Base-by-base conservation (phyloP, 495 filamentous ascomycete species). In the Acidiella bohemica region DNA sequence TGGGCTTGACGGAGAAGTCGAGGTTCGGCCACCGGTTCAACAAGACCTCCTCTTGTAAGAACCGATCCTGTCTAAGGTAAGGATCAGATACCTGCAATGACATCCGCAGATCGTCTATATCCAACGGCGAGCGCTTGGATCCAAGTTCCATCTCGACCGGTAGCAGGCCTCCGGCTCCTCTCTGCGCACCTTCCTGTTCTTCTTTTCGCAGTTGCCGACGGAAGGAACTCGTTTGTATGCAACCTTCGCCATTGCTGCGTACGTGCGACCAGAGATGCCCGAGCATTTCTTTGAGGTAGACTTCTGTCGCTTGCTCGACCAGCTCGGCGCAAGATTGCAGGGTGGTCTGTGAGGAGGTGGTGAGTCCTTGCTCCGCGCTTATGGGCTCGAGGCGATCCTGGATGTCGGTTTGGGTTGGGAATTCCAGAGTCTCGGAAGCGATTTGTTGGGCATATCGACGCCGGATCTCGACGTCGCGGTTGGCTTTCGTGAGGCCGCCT, bases 381-480 rank as follows among this genome's bases (percentile, higher is more conserved):
- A 95, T 90, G 7, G 90, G 87, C 13, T 84, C 67, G 81, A 96
- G 92, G 41, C 87, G 81, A 14, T 74, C 69, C 50, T 82, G 71
- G 47, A 97, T 83, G 20, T 76, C 78, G 36, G 75, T 70, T 8
- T 72, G 61, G 49, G 92, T 84, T 11, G 90, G 90, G 53, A 97
- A 95, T 61, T 96, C 90, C 42, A 83, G 81, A 0, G 86, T 87
- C 60, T 96, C 90, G 25, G 77, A 72, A 20, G 81, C 82, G 20
- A 97, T 68, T 10, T 88, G 80, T 51, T 86, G 81, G 27, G 79
- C 75, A 61, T 82, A 97, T 44, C 84, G 82, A 67, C 92, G 90
- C 42, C 85, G 75, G 49, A 94, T 93, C 61, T 95, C 90, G 28
- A 92, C 66, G 47, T 60, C 60, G 56, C 57, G 59, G 35, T 59